Conservation (phyloP, 1,284 basidiomycete genomes). For the Leccinum subrobustum region DNA sequence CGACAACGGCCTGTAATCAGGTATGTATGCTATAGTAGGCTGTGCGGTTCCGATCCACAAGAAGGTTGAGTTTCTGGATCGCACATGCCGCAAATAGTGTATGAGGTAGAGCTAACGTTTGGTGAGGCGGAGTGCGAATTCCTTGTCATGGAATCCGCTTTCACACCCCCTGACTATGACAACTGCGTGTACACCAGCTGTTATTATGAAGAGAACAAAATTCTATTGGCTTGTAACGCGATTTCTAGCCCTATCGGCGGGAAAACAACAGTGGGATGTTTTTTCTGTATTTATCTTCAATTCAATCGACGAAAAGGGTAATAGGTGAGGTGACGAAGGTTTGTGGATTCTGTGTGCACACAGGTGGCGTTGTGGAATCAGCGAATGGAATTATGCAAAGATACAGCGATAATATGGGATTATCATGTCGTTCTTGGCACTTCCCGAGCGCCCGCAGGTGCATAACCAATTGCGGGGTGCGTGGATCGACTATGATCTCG, state of each 20-base stretch:
- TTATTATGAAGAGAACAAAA: conserved; percentile 68
- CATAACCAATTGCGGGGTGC: conserved; percentile 13
- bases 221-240: conserved; percentile 54
- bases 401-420: conserved; percentile 62
- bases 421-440: conserved; percentile 67
- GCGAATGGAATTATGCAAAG: conserved; percentile 38
- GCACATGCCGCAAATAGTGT: conserved; percentile 1
- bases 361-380: conserved; percentile 70
- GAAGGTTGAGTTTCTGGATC: conserved; percentile 11
- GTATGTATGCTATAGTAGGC: not conserved
- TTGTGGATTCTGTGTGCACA: conserved; percentile 2
- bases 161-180: conserved; percentile 18
- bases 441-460: conserved; percentile 35
- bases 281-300: conserved; percentile 71
- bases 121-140: conserved; percentile 22
- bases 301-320: conserved; percentile 46
- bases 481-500: conserved; percentile 74
- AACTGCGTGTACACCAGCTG: conserved; percentile 28
- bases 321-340: conserved; percentile 5
- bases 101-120: not conserved
- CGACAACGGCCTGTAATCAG: not conserved
- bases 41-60: conserved; percentile 8
- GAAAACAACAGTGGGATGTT: conserved; percentile 44
- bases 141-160: conserved; percentile 12
- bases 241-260: conserved; percentile 37